Conservation (phyloP, 345 rosid species). For the Cochlearia excelsa region DNA sequence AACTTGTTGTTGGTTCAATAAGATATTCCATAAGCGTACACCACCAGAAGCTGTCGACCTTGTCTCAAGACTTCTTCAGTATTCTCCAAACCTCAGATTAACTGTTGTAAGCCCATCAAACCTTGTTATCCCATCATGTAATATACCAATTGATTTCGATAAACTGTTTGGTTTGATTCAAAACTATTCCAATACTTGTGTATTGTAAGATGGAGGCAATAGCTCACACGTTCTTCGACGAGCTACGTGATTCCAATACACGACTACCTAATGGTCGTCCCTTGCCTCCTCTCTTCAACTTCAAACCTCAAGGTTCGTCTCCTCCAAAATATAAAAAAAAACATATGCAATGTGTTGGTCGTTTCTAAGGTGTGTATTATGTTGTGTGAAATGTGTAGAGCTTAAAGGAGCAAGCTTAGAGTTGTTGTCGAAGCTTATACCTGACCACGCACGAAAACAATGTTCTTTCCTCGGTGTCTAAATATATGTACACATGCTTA, state of each 20-base stretch:
- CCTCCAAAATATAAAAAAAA: not conserved
- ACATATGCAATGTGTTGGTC: too few species aligned
- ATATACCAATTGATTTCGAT: too few species aligned
- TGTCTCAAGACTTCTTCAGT: slow-evolving; percentile 60
- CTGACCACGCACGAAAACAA: slow-evolving; percentile 45
- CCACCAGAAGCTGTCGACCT: slow-evolving; percentile 26
- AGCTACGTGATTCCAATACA: slow-evolving; percentile 68
- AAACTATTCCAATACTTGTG: too few species aligned
- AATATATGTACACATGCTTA: not conserved
- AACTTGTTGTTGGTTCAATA: slow-evolving; percentile 1
- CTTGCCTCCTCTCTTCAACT: slow-evolving; percentile 29
- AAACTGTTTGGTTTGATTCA: too few species aligned
- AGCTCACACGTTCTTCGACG: slow-evolving; percentile 76
- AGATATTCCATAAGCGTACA: slow-evolving; percentile 70
- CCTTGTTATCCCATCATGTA: too few species aligned
- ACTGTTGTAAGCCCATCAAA: slow-evolving; percentile 47
- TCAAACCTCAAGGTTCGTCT: slow-evolving; percentile 38
- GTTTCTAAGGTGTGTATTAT: not conserved
- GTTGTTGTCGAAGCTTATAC: slow-evolving; percentile 40
- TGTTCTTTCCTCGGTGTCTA: slow-evolving; percentile 31
- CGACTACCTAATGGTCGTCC: slow-evolving; percentile 75
- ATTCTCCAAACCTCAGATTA: slow-evolving; percentile 60
- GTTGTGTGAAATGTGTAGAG: slow-evolving; percentile 30
- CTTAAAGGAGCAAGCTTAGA: slow-evolving; percentile 49
- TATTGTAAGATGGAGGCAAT: slow-evolving; percentile 42